These are phyloP conservation scores for Erysimum cheiri DNA, from an alignment of 441 rosid species.

Conservation along the genomic window DNA sequence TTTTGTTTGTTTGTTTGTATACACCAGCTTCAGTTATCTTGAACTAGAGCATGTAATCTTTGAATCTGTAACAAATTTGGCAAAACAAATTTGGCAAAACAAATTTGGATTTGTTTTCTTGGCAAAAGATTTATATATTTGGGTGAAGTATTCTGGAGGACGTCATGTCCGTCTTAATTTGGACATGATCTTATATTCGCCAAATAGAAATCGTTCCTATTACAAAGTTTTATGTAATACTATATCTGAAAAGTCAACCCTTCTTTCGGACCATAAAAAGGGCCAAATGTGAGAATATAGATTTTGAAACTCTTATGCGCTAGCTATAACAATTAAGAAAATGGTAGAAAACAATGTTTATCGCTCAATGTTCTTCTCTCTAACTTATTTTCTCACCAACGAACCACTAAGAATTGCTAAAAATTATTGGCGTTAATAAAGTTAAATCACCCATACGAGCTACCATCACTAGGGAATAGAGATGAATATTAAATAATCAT, in stretches of 20 bases:
- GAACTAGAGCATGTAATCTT: background rate
- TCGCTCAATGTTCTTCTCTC: background rate
- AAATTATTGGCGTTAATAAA: background rate
- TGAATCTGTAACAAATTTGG: background rate
- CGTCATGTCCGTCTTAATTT: background rate
- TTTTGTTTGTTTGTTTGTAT: background rate
- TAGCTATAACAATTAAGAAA: background rate
- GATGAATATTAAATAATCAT: background rate
- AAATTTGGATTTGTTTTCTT: background rate
- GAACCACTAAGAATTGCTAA: constrained; percentile 3
- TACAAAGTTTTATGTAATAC: background rate
- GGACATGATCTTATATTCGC: background rate
- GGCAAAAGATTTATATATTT: background rate
- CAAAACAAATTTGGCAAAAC: background rate
- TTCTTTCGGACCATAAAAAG: background rate
- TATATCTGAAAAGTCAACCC: background rate
- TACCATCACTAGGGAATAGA: constrained; percentile 3
- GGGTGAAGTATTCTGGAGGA: background rate
- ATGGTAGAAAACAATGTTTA: background rate
- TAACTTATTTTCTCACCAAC: background rate
- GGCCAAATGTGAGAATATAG: background rate
- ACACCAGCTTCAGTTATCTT: background rate
- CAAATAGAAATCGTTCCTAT: background rate
- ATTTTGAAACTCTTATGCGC: background rate
- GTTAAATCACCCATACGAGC: constrained; percentile 7